These are phyloP conservation scores for Quercus lobata DNA, from an alignment of 331 rosid genomes.

Conservation along the genomic window DNA sequence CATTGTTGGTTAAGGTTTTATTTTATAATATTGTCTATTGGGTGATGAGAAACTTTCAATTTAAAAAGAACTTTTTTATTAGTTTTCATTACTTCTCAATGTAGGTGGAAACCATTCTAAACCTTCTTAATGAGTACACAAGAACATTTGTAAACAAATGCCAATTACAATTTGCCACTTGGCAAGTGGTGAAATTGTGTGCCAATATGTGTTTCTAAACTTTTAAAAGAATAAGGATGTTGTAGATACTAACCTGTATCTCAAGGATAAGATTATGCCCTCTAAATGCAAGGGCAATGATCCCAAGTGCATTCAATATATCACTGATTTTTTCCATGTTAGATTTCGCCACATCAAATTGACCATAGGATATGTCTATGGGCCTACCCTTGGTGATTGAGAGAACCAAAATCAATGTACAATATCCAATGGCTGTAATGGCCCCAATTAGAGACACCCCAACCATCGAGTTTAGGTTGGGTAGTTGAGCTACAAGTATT, in stretches of 20 bases:
- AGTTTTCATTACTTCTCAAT: too few relatives aligned
- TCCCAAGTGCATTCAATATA: slow-evolving; percentile 48
- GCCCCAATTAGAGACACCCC: slow-evolving; percentile 46
- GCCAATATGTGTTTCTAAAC: too few relatives aligned
- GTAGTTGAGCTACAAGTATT: slow-evolving; percentile 48
- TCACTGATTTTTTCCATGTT: slow-evolving; percentile 5
- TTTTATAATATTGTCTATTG: too few relatives aligned
- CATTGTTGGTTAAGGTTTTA: too few relatives aligned
- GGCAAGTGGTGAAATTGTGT: too few relatives aligned
- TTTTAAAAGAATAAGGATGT: not conserved
- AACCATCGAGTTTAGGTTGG: slow-evolving; percentile 55
- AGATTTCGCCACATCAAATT: slow-evolving; percentile 1
- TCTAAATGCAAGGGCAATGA: slow-evolving; percentile 43
- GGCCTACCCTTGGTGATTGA: slow-evolving; percentile 43
- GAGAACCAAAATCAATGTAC: slow-evolving; percentile 48
- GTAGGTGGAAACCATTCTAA: too few relatives aligned
- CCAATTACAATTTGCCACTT: too few relatives aligned
- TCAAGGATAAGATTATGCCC: slow-evolving; percentile 79
- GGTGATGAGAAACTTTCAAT: too few relatives aligned
- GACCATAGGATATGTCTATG: slow-evolving; percentile 14
- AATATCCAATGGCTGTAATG: slow-evolving; percentile 28
- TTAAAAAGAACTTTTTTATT: too few relatives aligned
- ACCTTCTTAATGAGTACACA: too few relatives aligned
- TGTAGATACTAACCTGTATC: slow-evolving; percentile 42
- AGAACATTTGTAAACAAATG: too few relatives aligned